A percentile compares a stretch with the other conserved stretches of the same genome.
phyloP scores from a whole-genome alignment of 108 stramenopile genomes.

The Cyclotella baltica region DNA sequence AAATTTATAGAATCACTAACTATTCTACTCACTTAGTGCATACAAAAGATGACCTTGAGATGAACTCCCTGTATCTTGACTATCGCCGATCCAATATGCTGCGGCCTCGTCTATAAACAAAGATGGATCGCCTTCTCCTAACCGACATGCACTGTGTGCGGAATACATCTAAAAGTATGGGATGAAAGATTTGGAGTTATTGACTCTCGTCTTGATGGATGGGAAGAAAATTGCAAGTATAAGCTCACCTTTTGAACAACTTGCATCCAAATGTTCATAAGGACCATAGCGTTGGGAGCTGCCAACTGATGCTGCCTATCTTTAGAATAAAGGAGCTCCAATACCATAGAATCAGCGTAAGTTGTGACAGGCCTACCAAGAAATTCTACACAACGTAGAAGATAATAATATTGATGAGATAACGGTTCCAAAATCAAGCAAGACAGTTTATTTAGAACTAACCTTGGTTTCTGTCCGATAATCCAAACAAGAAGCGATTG shows the following conservation, averaged over 20 bases:
- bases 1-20: too few relatives aligned
- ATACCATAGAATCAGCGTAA: slow-evolving; percentile 78
- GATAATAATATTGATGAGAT: neutral
- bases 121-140: slow-evolving; percentile 60
- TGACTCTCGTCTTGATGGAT: neutral
- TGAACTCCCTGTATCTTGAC: slow-evolving; percentile 68
- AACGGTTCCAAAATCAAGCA: neutral
- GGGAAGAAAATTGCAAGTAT: too few relatives aligned
- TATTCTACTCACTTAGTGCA: too few relatives aligned
- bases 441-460: neutral
- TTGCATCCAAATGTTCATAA: slow-evolving; percentile 83
- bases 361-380: slow-evolving; percentile 47
- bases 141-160: slow-evolving; percentile 46
- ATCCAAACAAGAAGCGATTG: slow-evolving; percentile 68
- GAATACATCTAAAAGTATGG: slow-evolving; percentile 33
- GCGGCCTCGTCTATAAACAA: slow-evolving; percentile 79
- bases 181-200: neutral
- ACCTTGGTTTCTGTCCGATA: slow-evolving; percentile 60
- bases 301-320: slow-evolving; percentile 25
- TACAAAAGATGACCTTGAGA: slow-evolving; percentile 81
- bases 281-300: slow-evolving; percentile 73
- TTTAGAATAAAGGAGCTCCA: slow-evolving; percentile 54
- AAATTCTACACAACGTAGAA: slow-evolving; percentile 44
- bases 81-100: slow-evolving; percentile 89
- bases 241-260: slow-evolving; percentile 58